Base-by-base conservation (phyloP, 2,329 filamentous ascomycete genomes). In the Aspergillus bombycis region DNA sequence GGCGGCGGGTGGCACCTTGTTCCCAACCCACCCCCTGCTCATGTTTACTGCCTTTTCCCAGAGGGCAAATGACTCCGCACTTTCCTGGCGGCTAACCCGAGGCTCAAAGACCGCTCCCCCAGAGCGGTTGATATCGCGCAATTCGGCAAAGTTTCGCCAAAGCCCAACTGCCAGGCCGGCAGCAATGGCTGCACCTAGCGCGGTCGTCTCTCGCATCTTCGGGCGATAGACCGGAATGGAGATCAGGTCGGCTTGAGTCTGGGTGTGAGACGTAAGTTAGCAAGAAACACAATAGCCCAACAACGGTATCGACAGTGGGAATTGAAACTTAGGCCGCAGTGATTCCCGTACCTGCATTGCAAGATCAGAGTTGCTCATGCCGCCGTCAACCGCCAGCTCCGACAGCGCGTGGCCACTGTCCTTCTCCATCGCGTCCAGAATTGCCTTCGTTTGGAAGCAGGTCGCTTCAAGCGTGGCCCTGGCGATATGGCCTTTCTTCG, bases 391-490 rank as follows among this genome's bases (percentile, higher is more conserved):
- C 41, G 91, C 90, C 55, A 97, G 84, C 67, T 89, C 88, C 61
- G 87, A 86, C n/a, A 96, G 85, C 64, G 87, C 87, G 73, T 94
- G 89, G 50, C 89, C 89, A 61, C 90, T 93, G 79, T 96, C 93
- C 69, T 90, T 88, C 74, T 93, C 91, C 93, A 97, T 97, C 65
- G 93, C 92, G 73, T 94, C 90, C n/a, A 96, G 85, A 71, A 97
- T 96, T 23, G 93, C 93, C 71, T 93, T 93, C 28, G 92, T 96
- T 78, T 97, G 93, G 82, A 92, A 96, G 81, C 93, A 96, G 30
- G 92, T 94, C 14, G 93, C 93, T 79, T 97, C 93, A 48, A 97
- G 86, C 0, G 93, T 96, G 41, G 93, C 93, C 64, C 93, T 89
- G 38, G 92, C 93, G 72, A 97, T 92, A 76, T 97, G 93, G 10